Evolutionary conservation across 179 eudicot genomes (phyloP).

Genomic region (Heliamphora pulchella): DNA sequence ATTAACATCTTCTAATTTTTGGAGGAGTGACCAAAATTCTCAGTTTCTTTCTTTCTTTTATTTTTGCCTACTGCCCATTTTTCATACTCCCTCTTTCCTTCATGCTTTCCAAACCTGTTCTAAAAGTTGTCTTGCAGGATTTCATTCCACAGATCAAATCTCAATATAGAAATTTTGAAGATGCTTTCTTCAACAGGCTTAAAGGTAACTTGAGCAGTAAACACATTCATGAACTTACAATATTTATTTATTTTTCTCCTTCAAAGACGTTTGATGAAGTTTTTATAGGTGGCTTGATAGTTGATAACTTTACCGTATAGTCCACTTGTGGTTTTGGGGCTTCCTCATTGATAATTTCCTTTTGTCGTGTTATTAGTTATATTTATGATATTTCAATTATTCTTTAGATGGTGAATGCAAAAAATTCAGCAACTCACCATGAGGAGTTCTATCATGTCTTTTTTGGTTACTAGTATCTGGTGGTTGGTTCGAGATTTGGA

Average conservation of each 20-base stretch:
- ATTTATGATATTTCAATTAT: not conserved
- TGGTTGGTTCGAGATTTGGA: constrained; percentile 1
- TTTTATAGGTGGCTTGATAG: not conserved
- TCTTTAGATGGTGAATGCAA: not conserved
- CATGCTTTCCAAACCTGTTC: not conserved
- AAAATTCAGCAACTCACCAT: not conserved
- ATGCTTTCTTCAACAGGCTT: constrained; percentile 39
- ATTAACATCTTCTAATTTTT: not conserved
- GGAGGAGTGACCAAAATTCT: not conserved
- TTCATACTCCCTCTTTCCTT: not conserved
- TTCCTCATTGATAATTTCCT: not conserved
- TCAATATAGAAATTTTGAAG: constrained; percentile 43
- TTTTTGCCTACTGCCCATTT: not conserved
- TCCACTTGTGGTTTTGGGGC: not conserved
- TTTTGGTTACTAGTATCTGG: not conserved
- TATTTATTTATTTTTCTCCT: not conserved
- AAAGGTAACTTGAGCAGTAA: constrained; percentile 40
- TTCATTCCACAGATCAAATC: constrained; percentile 37
- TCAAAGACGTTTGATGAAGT: not conserved
- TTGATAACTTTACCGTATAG: not conserved
- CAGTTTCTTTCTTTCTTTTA: not conserved
- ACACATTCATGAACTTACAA: not conserved
- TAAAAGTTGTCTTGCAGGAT: constrained; percentile 39
- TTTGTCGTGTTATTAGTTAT: not conserved
- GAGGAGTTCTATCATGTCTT: not conserved